Percentiles rank a stretch among this genome's conserved stretches.
phyloP scores from a whole-genome alignment of 2,329 filamentous ascomycete genomes.

The Harringtonia aguacate region DNA sequence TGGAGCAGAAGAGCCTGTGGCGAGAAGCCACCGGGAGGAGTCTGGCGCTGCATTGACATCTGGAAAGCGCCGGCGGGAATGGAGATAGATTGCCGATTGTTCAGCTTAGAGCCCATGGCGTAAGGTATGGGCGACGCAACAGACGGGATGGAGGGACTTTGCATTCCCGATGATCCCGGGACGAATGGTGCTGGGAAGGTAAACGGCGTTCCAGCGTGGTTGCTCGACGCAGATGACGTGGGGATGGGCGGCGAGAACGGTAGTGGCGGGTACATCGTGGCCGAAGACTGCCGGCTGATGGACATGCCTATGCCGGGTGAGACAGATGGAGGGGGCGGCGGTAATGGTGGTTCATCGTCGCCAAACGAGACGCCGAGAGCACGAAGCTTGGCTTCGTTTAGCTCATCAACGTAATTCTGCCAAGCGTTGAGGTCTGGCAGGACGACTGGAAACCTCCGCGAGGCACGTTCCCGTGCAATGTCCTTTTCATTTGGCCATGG shows the following conservation, averaged over 20 bases:
- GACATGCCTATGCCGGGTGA: constrained; percentile 51
- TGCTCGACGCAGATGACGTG: constrained; percentile 67
- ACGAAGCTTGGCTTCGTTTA: constrained; percentile 85
- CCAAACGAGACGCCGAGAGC: constrained; percentile 80
- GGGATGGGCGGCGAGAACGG: constrained; percentile 79
- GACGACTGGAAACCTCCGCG: constrained; percentile 46
- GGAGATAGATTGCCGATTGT: constrained; percentile 62
- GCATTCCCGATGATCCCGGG: constrained; percentile 38
- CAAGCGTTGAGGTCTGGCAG: constrained; percentile 60
- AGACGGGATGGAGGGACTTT: constrained; percentile 54
- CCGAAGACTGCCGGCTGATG: constrained; percentile 58
- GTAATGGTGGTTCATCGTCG: constrained; percentile 54
- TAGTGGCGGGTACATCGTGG: constrained; percentile 57
- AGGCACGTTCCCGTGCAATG: constrained; percentile 41
- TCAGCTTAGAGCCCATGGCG: constrained; percentile 41
- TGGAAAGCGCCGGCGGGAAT: constrained; percentile 55
- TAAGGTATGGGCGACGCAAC: constrained; percentile 66
- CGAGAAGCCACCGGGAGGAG: constrained; percentile 49
- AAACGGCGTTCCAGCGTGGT: constrained; percentile 44
- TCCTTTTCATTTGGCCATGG: constrained; percentile 58
- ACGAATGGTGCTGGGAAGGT: constrained; percentile 50
- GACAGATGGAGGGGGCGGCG: constrained; percentile 45
- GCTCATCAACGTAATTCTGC: constrained; percentile 68
- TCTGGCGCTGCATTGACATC: constrained; percentile 39
- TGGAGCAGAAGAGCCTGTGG: constrained; percentile 43